Evolutionary conservation across 257 asterid genomes (phyloP), one percentile per base, ranked within the genome.

Genomic region (Penstemon newberryi): DNA sequence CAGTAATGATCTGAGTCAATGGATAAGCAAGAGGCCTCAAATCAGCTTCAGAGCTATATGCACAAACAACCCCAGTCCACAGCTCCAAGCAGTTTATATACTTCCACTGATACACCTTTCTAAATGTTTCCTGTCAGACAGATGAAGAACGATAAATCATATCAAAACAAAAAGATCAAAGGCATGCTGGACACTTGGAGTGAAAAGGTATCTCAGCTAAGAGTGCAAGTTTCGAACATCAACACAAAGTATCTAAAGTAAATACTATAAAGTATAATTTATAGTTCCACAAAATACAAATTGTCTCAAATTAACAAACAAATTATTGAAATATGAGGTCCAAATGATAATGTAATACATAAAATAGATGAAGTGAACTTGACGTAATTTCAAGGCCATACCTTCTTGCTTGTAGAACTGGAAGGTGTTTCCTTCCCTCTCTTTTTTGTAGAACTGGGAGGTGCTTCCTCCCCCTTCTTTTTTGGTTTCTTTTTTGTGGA

Each of bases 91-190:
- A 89, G 53, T 87, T 86, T 58, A 90, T 87, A 82, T 74, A 91
- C 84, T 94, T 91, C 97, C 99, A 94, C 76, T 90, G 92, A 75
- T 85, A 94, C 75, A 94, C 99, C 86, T 89, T 94, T 62, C 92
- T 78, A 73, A 83, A 87, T 66, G 89, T 64, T 65, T 89, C 96
- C 97, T 94, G 85, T 45, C 65, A 33, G 37, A 61, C 51, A 53
- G 60, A 38, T n/a, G 65, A 60, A 42, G 44, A 50, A 44, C 46
- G 56, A 70, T 19, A 70, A 72, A 71, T 58, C 7, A 63, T 4
- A 52, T 45, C 19, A 56, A 63, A 55, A 45, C 11, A 9, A 38
- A 65, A 36, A 9, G 25, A 25, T 25, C 33, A 25, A 25, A 25
- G 46, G 8, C 52, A 42, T 41, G 60, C 39, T 19, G 6, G 59